Evolutionary conservation across 306 rosid species (phyloP), one percentile per base, ranked within the genome.

Genomic region (Arachis stenosperma): DNA sequence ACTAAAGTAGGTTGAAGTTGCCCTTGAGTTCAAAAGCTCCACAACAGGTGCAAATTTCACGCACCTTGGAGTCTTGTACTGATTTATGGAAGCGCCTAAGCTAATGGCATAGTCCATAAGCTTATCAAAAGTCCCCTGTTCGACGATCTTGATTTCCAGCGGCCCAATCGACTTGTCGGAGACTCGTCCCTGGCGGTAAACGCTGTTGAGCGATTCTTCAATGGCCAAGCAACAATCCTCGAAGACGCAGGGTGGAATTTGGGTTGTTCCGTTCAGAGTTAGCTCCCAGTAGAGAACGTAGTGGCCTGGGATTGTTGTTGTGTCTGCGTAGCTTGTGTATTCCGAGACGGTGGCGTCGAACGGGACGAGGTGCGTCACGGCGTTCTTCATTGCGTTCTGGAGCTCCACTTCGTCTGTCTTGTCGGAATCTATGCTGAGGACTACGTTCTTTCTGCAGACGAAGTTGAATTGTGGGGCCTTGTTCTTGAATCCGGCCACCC

Each of bases 321-420:
- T 91, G 77, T 91, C 90, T 0, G 92, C 99, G 65, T 68, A 84
- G 83, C 97, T 89, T 0, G 97, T 94, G 87, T 94, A 94, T 52
- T 94, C 99, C 0, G 95, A 33, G 41, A 94, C 85, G 0, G 84
- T 42, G 2, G 97, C 96, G 15, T 83, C 95, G 47, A 94, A 91
- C 2, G 92, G 95, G 2, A 81, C 81, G 67, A 94, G 78, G 69
- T 91, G 92, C 41, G 75, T 85, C 80, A 80, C 83, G 3, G 97
- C 97, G 61, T 86, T 84, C 52, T 85, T 75, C 82, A 94, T 85
- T 40, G 97, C 97, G 6, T 84, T 86, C 73, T 94, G 99, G 2
- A 94, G 92, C 88, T 94, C 99, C 6, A 94, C 99, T 40, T 94
- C 99, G 11, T 91, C 97, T 1, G 99, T 94, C 74, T 94, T 94